Conservation (phyloP, 306 rosid genomes). For the Malus sieversii region DNA sequence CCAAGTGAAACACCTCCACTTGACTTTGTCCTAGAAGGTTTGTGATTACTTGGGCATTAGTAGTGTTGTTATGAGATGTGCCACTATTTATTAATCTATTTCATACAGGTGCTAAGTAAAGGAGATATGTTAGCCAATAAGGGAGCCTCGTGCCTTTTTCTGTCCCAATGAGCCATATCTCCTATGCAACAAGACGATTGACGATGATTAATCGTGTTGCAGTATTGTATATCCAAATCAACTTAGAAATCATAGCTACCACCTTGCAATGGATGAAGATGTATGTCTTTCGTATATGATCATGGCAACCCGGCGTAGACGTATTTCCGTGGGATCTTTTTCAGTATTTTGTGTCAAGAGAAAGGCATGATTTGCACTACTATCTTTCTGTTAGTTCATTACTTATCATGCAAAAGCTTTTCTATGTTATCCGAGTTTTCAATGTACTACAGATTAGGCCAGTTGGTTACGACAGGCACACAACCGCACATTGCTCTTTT, state of each 20-base stretch:
- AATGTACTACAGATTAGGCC: too few relatives aligned
- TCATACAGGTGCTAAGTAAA: conserved; percentile 80
- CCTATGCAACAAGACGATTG: conserved; percentile 14
- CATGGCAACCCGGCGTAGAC: too few relatives aligned
- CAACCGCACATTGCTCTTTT: too few relatives aligned
- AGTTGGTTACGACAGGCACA: too few relatives aligned
- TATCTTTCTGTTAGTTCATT: neutral
- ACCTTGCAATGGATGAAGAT: neutral
- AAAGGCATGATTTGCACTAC: too few relatives aligned
- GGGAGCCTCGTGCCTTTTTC: conserved; percentile 38
- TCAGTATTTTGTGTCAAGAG: neutral
- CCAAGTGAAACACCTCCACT: conserved; percentile 37
- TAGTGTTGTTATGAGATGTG: conserved; percentile 52
- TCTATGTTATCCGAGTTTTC: too few relatives aligned
- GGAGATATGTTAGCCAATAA: conserved; percentile 45
- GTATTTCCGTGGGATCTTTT: neutral
- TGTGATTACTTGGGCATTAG: conserved; percentile 61
- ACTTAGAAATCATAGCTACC: conserved; percentile 16
- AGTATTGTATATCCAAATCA: conserved; percentile 20
- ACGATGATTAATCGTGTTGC: conserved; percentile 12
- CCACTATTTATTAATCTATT: conserved; percentile 55
- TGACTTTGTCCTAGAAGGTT: conserved; percentile 85
- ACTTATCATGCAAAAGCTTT: neutral
- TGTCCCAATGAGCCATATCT: conserved; percentile 31
- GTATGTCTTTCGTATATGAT: neutral